Evolutionary conservation across 805 yeast genomes (phyloP), one percentile per base, ranked within the genome.

Genomic region (Scheffersomyces ergatensis): DNA sequence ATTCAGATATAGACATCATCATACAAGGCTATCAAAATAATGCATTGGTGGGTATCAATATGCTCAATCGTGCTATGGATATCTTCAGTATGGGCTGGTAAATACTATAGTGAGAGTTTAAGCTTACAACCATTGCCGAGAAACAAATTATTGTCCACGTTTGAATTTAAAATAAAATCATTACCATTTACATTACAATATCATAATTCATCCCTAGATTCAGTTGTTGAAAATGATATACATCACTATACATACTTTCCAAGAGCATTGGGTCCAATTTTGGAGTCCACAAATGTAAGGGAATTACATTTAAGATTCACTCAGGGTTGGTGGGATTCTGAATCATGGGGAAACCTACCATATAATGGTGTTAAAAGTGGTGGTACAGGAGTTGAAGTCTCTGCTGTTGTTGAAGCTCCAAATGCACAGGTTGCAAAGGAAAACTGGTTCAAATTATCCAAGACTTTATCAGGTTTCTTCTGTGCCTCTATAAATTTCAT

Each of bases 291-390:
- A 2, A 71, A 76, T 43, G 76, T 95, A 0, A 72, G 85, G 40
- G 90, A 87, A 53, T 67, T 93, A 34, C 96, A 88, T 58, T 65
- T 93, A 44, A 67, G 97, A 40, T 93, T 93, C 57, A 78, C 95
- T 2, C 95, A 88, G 60, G 99, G 99, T 0, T 85, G 89, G 82
- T 93, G 97, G 92, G 96, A 93, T 55, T 68, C 90, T 1, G 87
- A 84, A 44, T 67, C 74, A 6, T 93, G 96, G 95, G 98, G 98
- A 0, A 65, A 71, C 34, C 70, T 88, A 31, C 97, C 97, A 0
- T 63, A 67, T 34, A 65, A 79, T 48, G 99, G 99, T 1, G 55
- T 61, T 11, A 65, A 65, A 41, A 74, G 89, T 38, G 99, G 99
- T 23, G 98, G 98, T 2, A 85, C 92, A 2, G 99, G 99, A 35